Conservation (phyloP, 2,329 filamentous ascomycete genomes). For the Huntiella moniliformis region DNA sequence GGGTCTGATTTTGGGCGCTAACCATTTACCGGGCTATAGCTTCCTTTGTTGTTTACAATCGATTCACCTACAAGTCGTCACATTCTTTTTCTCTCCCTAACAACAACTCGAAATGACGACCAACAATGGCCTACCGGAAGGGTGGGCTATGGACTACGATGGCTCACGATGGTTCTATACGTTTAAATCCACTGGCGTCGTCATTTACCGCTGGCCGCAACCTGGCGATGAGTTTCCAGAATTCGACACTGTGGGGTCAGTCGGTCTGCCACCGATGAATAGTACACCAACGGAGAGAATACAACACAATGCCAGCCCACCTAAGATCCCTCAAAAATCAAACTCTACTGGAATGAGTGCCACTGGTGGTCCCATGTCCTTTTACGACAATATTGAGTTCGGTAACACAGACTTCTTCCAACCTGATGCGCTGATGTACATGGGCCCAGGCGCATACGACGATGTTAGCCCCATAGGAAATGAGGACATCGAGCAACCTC, state of each 20-base stretch:
- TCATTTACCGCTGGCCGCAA: conserved; percentile 37
- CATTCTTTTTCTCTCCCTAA: not conserved
- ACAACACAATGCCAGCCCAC: conserved; percentile 28
- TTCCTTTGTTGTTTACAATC: not conserved
- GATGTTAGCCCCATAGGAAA: conserved; percentile 27
- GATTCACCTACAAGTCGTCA: not conserved
- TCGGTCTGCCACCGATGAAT: conserved; percentile 31
- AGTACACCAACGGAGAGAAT: too few species aligned
- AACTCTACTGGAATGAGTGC: conserved; percentile 12
- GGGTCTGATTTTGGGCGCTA: too few species aligned
- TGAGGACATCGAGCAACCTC: conserved; percentile 17
- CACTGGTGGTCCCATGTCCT: conserved; percentile 13
- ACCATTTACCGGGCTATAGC: too few species aligned
- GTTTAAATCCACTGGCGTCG: conserved; percentile 32
- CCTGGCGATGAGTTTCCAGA: conserved; percentile 40
- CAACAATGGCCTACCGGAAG: conserved; percentile 22
- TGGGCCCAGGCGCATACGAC: conserved; percentile 27
- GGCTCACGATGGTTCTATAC: conserved; percentile 38
- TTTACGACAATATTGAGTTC: conserved; percentile 19
- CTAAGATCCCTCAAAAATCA: conserved; percentile 24
- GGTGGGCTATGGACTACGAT: conserved; percentile 41
- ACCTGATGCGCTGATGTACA: conserved; percentile 33
- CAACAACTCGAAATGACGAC: not conserved
- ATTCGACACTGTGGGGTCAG: conserved; percentile 22
- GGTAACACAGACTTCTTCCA: conserved; percentile 26